Base-by-base conservation (phyloP, 371 early-diverging fungal genomes). In the Rhizomucor miehei region DNA sequence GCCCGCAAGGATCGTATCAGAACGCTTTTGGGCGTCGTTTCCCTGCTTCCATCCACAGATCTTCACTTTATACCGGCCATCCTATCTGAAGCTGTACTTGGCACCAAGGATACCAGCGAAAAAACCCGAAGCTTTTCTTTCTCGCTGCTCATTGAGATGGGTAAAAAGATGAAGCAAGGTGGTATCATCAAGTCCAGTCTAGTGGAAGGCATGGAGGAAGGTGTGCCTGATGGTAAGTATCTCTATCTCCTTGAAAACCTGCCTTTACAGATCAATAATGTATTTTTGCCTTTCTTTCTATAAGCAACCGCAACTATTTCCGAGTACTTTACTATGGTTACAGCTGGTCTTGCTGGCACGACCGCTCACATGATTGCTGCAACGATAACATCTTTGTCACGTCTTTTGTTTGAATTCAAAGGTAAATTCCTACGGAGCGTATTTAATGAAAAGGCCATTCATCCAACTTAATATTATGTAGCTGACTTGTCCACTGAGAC, bases 301-400 rank as follows among this genome's bases (percentile, higher is more conserved):
- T 16, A 50, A 66, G 69, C 77, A 9, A 52, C 61, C 25, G 86
- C 86, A 6, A 71, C 54, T 14, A 71, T 87, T 29, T 51, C 67
- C 49, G 87, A 87, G 54, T 87, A 75, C 56, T 87, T 92, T 57
- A 86, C 85, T 44, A 96, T 97, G 95, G 88, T 94, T 2, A 78
- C 87, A 1, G 98, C 99, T 37, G 99, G 98, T 73, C 79, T 98
- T 59, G 95, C 92, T 1, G 97, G 92, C 36, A 80, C 85, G 19
- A 91, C 95, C 3, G 85, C 95, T 3, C 86, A 89, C 57, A 95
- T 98, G 95, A 91, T 95, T 44, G 85, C 89, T 54, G 98, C 99
- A 1, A 85, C 96, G 2, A 87, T 97, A 21, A 82, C 89, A 0
- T 80, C 89, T 3, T 65, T 97, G 35, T 87, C 92, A 8, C 81